Evolutionary conservation across 257 asterid genomes (phyloP).

Genomic region (Solanum gracilifrons): DNA sequence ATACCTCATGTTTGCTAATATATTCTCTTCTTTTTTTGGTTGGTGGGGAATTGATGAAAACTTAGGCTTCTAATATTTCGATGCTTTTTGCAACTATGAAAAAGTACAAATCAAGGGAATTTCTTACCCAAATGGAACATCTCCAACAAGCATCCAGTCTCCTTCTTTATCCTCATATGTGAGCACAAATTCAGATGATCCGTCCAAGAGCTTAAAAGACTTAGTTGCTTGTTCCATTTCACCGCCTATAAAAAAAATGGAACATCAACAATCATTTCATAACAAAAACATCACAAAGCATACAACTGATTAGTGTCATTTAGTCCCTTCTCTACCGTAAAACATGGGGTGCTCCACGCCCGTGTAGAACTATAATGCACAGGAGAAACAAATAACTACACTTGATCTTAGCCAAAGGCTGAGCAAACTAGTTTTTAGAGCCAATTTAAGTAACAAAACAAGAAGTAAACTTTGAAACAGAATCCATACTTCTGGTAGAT

Average conservation of each 20-base stretch:
- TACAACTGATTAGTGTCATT: not conserved
- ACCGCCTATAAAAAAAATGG: slow-evolving; percentile 19
- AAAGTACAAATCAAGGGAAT: not conserved
- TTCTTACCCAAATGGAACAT: slow-evolving; percentile 77
- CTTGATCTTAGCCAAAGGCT: slow-evolving; percentile 71
- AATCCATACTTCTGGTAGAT: slow-evolving; percentile 10
- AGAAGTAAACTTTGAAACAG: slow-evolving; percentile 15
- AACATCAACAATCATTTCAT: not conserved
- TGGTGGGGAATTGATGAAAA: not conserved
- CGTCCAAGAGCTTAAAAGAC: slow-evolving; percentile 58
- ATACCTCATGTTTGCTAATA: not conserved
- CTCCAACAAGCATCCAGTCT: slow-evolving; percentile 92
- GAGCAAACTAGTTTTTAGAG: slow-evolving; percentile 28
- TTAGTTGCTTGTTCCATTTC: slow-evolving; percentile 37
- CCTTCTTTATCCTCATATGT: slow-evolving; percentile 85
- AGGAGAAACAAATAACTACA: slow-evolving; percentile 20
- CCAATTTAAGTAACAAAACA: not conserved
- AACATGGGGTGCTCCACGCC: not conserved
- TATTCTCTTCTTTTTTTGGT: not conserved
- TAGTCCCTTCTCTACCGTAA: not conserved
- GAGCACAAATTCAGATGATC: slow-evolving; percentile 65
- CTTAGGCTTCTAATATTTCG: not conserved
- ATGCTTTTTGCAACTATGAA: not conserved
- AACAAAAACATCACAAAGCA: not conserved
- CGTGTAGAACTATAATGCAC: no score